phyloP scores from a whole-genome alignment of 2,329 filamentous ascomycete genomes.

The Fusarium sacchari region DNA sequence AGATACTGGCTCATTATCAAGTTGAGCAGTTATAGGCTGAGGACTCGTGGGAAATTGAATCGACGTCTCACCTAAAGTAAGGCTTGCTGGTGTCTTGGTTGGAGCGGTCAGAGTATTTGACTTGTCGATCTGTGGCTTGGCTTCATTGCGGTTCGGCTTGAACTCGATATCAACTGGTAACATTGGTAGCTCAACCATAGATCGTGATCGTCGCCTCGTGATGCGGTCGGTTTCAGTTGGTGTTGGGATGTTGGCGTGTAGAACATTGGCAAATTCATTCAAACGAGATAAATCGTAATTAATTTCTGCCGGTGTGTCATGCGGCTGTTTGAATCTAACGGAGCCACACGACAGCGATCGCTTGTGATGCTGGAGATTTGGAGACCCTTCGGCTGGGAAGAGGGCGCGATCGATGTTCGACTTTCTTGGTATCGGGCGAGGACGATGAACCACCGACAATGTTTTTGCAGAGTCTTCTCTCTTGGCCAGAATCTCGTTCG shows the following conservation, averaged over 20 bases:
- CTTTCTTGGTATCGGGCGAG: conserved; percentile 65
- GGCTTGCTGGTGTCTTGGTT: conserved; percentile 8
- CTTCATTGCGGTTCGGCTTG: conserved; percentile 1
- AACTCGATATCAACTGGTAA: conserved; percentile 14
- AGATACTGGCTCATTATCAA: conserved; percentile 7
- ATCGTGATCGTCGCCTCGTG: conserved; percentile 43
- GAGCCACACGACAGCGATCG: conserved; percentile 63
- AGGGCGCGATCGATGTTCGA: conserved; percentile 57
- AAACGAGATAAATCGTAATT: conserved; percentile 54
- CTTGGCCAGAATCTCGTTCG: conserved; percentile 18
- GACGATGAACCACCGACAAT: conserved; percentile 59
- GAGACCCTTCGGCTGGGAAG: conserved; percentile 57
- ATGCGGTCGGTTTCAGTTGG: conserved; percentile 7
- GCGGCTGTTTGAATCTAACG: conserved; percentile 57
- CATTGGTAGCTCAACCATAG: conserved; percentile 40
- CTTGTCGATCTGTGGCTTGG: conserved; percentile 3
- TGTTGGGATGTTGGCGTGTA: conserved; percentile 10
- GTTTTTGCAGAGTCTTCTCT: conserved; percentile 11
- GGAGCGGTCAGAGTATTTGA: background rate
- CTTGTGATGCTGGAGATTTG: conserved; percentile 52
- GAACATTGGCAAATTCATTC: conserved; percentile 50
- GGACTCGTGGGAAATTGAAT: conserved; percentile 16
- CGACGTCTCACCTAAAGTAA: background rate
- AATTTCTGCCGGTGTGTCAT: conserved; percentile 60
- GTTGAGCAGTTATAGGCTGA: background rate